A percentile compares a stretch with the other conserved stretches of the same genome.
phyloP scores from a whole-genome alignment of 257 asterid species.

The Penstemon eatonii region DNA sequence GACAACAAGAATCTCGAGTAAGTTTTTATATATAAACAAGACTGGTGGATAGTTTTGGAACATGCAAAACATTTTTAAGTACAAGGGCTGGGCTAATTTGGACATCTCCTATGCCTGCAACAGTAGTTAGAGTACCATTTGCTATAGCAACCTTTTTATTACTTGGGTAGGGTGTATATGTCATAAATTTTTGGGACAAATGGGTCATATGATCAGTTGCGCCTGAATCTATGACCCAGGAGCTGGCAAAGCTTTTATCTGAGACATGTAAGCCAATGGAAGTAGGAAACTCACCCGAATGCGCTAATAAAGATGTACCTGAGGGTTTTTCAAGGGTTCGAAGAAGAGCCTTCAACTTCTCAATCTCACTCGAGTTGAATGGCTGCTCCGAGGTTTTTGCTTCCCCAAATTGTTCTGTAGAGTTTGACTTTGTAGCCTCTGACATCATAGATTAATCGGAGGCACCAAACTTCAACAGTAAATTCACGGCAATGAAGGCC shows the following conservation, averaged over 20 bases:
- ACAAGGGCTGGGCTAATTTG: not conserved
- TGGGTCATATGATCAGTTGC: slow-evolving; percentile 25
- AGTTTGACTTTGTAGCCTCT: no score
- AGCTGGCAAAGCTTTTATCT: not conserved
- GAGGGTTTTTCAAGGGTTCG: not conserved
- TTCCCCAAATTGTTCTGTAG: no score
- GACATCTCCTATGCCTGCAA: slow-evolving; percentile 24
- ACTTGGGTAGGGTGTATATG: no score
- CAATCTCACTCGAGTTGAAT: no score
- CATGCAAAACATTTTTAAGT: slow-evolving; percentile 19
- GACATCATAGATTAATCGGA: no score
- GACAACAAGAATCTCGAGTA: not conserved
- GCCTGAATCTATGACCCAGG: slow-evolving; percentile 18
- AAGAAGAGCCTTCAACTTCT: no score
- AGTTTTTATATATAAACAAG: slow-evolving; percentile 18
- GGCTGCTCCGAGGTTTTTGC: no score
- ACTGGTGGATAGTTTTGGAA: slow-evolving; percentile 14
- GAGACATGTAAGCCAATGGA: not conserved
- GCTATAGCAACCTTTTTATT: slow-evolving; percentile 12
- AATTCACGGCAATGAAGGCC: no score
- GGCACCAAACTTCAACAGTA: no score
- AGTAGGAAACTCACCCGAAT: not conserved
- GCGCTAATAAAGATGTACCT: slow-evolving; percentile 18
- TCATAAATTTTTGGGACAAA: not conserved
- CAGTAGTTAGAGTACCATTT: slow-evolving; percentile 17